A percentile compares a stretch with the other conserved stretches of the same genome.
Conservation (phyloP, 1,139 yeast genomes). For the Debaryomyces coudertii region DNA sequence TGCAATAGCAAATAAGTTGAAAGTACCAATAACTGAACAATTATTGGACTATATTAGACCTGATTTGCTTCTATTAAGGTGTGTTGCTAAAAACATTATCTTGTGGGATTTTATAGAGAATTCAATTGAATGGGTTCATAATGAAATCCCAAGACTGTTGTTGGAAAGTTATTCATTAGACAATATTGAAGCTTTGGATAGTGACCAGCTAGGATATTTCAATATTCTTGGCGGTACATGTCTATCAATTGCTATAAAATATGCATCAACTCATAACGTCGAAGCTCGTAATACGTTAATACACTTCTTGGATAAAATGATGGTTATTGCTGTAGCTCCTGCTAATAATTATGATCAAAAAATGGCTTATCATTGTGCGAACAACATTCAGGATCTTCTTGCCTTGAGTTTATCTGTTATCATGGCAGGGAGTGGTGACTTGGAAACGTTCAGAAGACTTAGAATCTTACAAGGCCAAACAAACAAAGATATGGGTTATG, state of each 20-base stretch:
- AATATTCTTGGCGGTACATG: conserved; percentile 78
- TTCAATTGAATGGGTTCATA: conserved; percentile 61
- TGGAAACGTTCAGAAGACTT: conserved; percentile 72
- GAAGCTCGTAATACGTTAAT: conserved; percentile 64
- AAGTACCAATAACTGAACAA: conserved; percentile 63
- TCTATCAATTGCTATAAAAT: conserved; percentile 72
- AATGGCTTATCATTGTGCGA: conserved; percentile 59
- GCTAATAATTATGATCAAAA: conserved; percentile 61
- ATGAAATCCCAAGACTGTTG: conserved; percentile 55
- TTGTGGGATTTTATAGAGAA: conserved; percentile 71
- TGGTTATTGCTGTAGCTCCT: conserved; percentile 53
- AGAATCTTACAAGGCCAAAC: conserved; percentile 68
- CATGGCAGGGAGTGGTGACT: conserved; percentile 92
- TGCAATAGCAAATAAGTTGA: conserved; percentile 64
- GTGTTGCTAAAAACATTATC: conserved; percentile 70
- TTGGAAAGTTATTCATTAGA: conserved; percentile 29
- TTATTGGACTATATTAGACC: conserved; percentile 78
- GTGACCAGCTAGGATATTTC: conserved; percentile 66
- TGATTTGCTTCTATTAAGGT: conserved; percentile 70
- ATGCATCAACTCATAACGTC: conserved; percentile 69
- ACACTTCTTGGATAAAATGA: conserved; percentile 61
- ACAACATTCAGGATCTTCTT: conserved; percentile 60
- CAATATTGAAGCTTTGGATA: conserved; percentile 42
- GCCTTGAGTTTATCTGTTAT: conserved; percentile 69
- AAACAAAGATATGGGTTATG: conserved; percentile 54